phyloP scores from a whole-genome alignment of 2,329 filamentous ascomycete genomes.

The Pseudogymnoascus sp. region DNA sequence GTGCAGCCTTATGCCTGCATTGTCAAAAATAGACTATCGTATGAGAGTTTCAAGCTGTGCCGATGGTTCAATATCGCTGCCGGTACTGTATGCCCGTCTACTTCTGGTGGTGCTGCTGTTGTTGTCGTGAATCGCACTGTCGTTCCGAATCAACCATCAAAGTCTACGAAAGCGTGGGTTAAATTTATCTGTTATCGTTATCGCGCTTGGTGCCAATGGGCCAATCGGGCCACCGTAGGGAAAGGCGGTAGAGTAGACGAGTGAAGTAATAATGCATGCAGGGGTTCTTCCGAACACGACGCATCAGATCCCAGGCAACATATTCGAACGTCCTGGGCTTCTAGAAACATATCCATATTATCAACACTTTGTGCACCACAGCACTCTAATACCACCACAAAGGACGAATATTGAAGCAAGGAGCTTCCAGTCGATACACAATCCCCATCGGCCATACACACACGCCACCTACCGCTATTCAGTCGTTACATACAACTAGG shows the following conservation, averaged over 20 bases:
- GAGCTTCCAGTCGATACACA: conserved; percentile 1
- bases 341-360: conserved; percentile 10
- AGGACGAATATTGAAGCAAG: neutral
- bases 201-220: neutral
- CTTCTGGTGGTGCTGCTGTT: neutral
- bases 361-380: neutral
- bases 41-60: neutral
- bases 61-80: neutral
- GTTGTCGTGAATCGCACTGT: neutral
- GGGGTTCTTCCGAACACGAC: conserved; percentile 11
- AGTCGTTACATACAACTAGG: conserved; percentile 6
- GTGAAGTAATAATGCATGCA: conserved; percentile 3
- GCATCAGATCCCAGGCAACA: conserved; percentile 7
- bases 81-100: neutral
- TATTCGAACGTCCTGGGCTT: conserved; percentile 8
- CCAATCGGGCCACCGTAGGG: conserved; percentile 5
- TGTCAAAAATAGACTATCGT: neutral
- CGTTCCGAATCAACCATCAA: neutral
- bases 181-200: conserved; percentile 10
- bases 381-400: conserved; percentile 5
- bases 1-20: conserved; percentile 2
- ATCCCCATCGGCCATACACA: neutral
- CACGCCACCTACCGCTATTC: conserved; percentile 6
- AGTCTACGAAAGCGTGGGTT: neutral
- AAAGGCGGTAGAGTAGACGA: conserved; percentile 7